These are phyloP conservation scores for Dichotomopilus funicola DNA, from an alignment of 2,329 filamentous ascomycete species.

Conservation along the genomic window DNA sequence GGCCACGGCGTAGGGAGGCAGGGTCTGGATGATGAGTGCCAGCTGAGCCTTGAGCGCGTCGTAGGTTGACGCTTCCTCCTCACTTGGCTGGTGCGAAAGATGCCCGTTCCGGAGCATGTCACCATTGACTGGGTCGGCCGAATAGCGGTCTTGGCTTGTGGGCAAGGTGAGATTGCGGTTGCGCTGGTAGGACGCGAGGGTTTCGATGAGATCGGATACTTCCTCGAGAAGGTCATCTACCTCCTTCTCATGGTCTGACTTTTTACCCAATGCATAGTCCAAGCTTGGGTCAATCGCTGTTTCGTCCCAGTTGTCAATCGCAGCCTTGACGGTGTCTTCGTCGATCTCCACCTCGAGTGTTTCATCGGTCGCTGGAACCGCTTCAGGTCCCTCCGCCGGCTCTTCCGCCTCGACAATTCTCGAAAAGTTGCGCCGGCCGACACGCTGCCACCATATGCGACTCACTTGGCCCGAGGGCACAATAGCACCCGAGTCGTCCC, in stretches of 20 bases:
- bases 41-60: conserved; percentile 70
- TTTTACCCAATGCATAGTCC: conserved; percentile 45
- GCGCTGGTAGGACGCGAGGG: conserved; percentile 69
- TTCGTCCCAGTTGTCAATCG: conserved; percentile 54
- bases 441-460: conserved; percentile 70
- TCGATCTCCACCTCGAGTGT: conserved; percentile 38
- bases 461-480: conserved; percentile 61
- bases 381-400: conserved; percentile 33
- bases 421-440: conserved; percentile 59
- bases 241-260: conserved; percentile 51
- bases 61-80: conserved; percentile 57
- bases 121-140: conserved; percentile 55
- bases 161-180: conserved; percentile 67
- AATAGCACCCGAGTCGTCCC: conserved; percentile 65
- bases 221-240: conserved; percentile 64
- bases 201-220: conserved; percentile 70
- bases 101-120: conserved; percentile 63
- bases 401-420: conserved; percentile 52
- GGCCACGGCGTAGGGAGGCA: conserved; percentile 80
- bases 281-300: conserved; percentile 52
- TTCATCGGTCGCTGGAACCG: conserved; percentile 30
- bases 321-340: conserved; percentile 46
- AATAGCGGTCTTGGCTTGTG: conserved; percentile 55
- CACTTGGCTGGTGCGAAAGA: conserved; percentile 56
- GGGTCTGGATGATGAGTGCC: conserved; percentile 61